phyloP scores from a whole-genome alignment of 768 basidiomycete genomes.

The Lactifluus volemus region DNA sequence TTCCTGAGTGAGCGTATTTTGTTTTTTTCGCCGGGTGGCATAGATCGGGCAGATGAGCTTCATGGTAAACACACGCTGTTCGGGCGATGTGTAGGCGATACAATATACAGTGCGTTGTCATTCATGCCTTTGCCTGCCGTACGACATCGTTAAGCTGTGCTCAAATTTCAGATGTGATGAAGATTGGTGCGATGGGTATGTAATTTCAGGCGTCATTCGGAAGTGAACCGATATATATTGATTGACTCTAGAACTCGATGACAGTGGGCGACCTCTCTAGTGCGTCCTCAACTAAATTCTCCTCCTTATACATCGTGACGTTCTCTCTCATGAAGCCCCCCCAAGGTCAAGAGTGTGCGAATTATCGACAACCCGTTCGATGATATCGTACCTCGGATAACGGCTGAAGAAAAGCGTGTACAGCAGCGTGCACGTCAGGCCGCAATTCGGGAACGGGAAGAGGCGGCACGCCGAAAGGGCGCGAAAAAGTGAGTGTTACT shows the following conservation, averaged over 20 bases:
- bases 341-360: slow-evolving; percentile 77
- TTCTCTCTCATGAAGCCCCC: slow-evolving; percentile 49
- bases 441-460: slow-evolving; percentile 71
- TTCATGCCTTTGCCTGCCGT: neutral
- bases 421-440: slow-evolving; percentile 78
- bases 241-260: slow-evolving; percentile 50
- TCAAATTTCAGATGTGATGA: slow-evolving; percentile 62
- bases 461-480: slow-evolving; percentile 57
- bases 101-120: slow-evolving; percentile 64
- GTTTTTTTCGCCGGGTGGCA: neutral
- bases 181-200: slow-evolving; percentile 85
- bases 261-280: slow-evolving; percentile 75
- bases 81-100: slow-evolving; percentile 83
- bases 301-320: neutral
- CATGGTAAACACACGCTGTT: slow-evolving; percentile 94
- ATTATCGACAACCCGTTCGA: slow-evolving; percentile 92
- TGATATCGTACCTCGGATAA: slow-evolving; percentile 94
- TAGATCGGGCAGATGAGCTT: slow-evolving; percentile 86
- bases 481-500: slow-evolving; percentile 61
- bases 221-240: slow-evolving; percentile 7
- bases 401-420: slow-evolving; percentile 79
- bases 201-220: neutral
- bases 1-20: neutral
- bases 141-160: neutral
- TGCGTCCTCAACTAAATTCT: slow-evolving; percentile 27